phyloP scores from a whole-genome alignment of 257 asterid genomes.

The Schizonepeta tenuifolia region DNA sequence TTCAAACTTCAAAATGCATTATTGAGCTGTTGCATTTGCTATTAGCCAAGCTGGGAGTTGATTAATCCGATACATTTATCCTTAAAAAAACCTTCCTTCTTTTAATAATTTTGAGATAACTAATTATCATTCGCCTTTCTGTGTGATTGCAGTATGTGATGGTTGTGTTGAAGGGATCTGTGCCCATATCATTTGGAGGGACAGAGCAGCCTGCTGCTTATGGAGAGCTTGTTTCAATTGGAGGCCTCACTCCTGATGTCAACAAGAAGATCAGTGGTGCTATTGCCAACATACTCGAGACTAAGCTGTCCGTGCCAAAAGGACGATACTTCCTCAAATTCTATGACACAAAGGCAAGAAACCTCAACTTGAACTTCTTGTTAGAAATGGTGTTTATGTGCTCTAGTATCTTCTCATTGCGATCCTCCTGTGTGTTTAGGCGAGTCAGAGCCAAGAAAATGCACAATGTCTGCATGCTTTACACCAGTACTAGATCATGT shows the following conservation, averaged over 20 bases:
- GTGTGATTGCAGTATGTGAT: slow-evolving; percentile 74
- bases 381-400: slow-evolving; percentile 18
- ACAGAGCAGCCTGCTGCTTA: slow-evolving; percentile 90
- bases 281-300: slow-evolving; percentile 71
- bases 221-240: slow-evolving; percentile 88
- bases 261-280: slow-evolving; percentile 95
- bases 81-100: background rate
- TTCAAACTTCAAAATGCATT: background rate
- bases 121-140: slow-evolving; percentile 8
- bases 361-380: slow-evolving; percentile 12
- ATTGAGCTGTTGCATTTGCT: background rate
- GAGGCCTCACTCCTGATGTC: slow-evolving; percentile 77
- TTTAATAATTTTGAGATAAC: slow-evolving; percentile 1
- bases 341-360: slow-evolving; percentile 80
- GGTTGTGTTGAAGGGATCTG: slow-evolving; percentile 95
- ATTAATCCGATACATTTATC: background rate
- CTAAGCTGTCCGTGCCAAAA: slow-evolving; percentile 80
- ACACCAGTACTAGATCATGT: slow-evolving; percentile 63
- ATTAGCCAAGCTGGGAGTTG: background rate
- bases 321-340: slow-evolving; percentile 89
- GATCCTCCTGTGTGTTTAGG: slow-evolving; percentile 79
- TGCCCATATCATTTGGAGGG: slow-evolving; percentile 92
- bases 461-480: slow-evolving; percentile 38
- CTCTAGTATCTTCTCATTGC: slow-evolving; percentile 59
- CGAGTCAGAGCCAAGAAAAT: slow-evolving; percentile 71